Percentiles rank a stretch among this genome's conserved stretches.
These are phyloP conservation scores for Picochlorum sp. DNA, from an alignment of 139 green algal species.

Conservation along the genomic window DNA sequence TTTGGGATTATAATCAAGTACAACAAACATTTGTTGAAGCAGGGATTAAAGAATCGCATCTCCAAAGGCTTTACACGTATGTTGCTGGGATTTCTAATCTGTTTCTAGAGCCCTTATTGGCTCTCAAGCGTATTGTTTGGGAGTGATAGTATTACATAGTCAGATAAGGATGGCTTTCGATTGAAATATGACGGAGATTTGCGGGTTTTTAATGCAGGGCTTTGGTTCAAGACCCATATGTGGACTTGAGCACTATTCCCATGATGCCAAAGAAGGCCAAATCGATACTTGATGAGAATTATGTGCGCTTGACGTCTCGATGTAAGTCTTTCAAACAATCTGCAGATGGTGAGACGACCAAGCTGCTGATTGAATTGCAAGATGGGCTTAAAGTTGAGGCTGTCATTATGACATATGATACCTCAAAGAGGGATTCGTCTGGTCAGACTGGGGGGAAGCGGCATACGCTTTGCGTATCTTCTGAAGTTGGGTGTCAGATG, in stretches of 20 bases:
- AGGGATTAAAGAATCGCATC: conserved; percentile 49
- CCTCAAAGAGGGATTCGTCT: conserved; percentile 9
- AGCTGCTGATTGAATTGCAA: conserved; percentile 83
- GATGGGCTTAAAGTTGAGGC: conserved; percentile 85
- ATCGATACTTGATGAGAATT: conserved; percentile 42
- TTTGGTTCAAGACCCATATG: conserved; percentile 44
- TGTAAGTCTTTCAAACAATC: conserved; percentile 43
- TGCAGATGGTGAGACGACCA: conserved; percentile 63
- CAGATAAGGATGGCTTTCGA: too few relatives aligned
- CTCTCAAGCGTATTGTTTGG: too few relatives aligned
- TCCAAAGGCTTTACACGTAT: conserved; percentile 51
- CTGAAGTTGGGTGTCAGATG: conserved; percentile 87
- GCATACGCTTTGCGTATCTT: conserved; percentile 77
- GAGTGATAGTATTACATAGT: too few relatives aligned
- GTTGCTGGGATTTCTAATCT: too few relatives aligned
- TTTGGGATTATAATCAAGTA: conserved; percentile 51
- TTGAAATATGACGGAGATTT: too few relatives aligned
- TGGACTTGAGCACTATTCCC: conserved; percentile 47
- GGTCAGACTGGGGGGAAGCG: conserved; percentile 24
- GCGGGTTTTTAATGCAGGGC: conserved; percentile 24
- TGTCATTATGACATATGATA: conserved; percentile 84
- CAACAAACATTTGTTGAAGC: conserved; percentile 39
- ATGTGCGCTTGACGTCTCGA: conserved; percentile 43
- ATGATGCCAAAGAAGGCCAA: conserved; percentile 60
- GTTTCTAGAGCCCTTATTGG: too few relatives aligned